A percentile compares a stretch with the other conserved stretches of the same genome.
These are phyloP conservation scores for Metarhizium robertsii DNA, from an alignment of 2,329 filamentous ascomycete genomes.

Conservation along the genomic window DNA sequence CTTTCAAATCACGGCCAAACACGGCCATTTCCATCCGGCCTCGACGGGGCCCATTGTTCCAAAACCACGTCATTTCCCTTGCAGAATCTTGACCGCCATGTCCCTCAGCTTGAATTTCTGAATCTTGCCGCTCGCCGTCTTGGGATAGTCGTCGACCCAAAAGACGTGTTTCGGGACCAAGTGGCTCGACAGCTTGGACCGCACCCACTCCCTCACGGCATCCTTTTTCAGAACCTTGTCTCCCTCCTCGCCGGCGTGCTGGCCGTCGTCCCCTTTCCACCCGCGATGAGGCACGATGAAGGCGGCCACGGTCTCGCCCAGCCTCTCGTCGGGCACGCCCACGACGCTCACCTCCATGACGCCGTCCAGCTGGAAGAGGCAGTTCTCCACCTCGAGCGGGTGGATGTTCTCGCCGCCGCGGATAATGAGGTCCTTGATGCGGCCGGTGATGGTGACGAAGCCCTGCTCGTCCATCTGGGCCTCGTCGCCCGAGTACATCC, in stretches of 20 bases:
- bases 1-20: not conserved
- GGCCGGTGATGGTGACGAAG: slow-evolving; percentile 79
- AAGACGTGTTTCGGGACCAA: slow-evolving; percentile 88
- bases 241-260: slow-evolving; percentile 11
- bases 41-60: too few relatives aligned
- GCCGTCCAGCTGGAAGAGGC: slow-evolving; percentile 60
- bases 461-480: slow-evolving; percentile 75
- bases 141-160: slow-evolving; percentile 76
- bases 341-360: slow-evolving; percentile 75
- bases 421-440: slow-evolving; percentile 94
- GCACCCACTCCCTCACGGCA: slow-evolving; percentile 64
- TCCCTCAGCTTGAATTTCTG: slow-evolving; percentile 85
- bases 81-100: slow-evolving; percentile 36
- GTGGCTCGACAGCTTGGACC: slow-evolving; percentile 56
- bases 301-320: slow-evolving; percentile 80
- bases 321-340: slow-evolving; percentile 69
- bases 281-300: slow-evolving; percentile 55
- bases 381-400: slow-evolving; percentile 87
- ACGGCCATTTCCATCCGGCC: too few relatives aligned
- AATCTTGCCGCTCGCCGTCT: slow-evolving; percentile 94
- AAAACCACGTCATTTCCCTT: not conserved
- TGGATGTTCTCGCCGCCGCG: slow-evolving; percentile 93
- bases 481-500: slow-evolving; percentile 94
- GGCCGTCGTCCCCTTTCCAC: slow-evolving; percentile 15
- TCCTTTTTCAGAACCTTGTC: slow-evolving; percentile 37